Percentiles rank a stretch among this genome's conserved stretches.
These are phyloP conservation scores for Microbotryum intermedium DNA, from an alignment of 1,284 basidiomycete genomes.

Conservation along the genomic window DNA sequence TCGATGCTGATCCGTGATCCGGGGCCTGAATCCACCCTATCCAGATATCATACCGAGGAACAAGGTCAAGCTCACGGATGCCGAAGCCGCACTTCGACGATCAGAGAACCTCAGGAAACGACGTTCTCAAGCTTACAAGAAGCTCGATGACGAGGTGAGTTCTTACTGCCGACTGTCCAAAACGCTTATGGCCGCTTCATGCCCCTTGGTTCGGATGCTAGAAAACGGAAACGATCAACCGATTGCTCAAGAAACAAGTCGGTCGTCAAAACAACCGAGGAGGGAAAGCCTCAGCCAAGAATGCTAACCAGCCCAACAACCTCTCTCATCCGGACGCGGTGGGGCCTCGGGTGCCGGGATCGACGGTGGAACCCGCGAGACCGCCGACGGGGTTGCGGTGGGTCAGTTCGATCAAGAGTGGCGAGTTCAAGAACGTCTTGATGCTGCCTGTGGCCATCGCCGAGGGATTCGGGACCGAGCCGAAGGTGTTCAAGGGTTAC, in stretches of 20 bases:
- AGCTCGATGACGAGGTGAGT: slow-evolving; percentile 28
- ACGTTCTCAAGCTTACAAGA: slow-evolving; percentile 25
- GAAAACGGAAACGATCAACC: slow-evolving; percentile 31
- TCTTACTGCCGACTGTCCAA: background rate
- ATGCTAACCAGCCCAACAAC: slow-evolving; percentile 11
- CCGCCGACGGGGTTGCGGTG: slow-evolving; percentile 15
- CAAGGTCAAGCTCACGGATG: slow-evolving; percentile 7
- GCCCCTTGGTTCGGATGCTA: background rate
- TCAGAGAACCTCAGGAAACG: slow-evolving; percentile 22
- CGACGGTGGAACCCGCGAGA: background rate
- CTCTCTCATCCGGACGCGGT: slow-evolving; percentile 5
- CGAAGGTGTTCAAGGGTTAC: too few relatives aligned
- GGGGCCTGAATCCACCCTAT: too few relatives aligned
- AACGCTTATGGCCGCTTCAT: background rate
- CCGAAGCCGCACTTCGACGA: slow-evolving; percentile 17
- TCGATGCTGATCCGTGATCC: too few relatives aligned
- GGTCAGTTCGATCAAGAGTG: slow-evolving; percentile 9
- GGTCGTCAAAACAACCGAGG: slow-evolving; percentile 8
- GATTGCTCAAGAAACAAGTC: slow-evolving; percentile 29
- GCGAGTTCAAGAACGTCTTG: background rate
- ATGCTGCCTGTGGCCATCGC: too few relatives aligned
- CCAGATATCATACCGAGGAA: slow-evolving; percentile 1
- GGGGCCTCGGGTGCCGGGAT: background rate
- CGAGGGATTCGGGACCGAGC: too few relatives aligned
- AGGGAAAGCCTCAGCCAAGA: background rate